A percentile compares a stretch with the other conserved stretches of the same genome.
Evolutionary conservation across 2,329 filamentous ascomycete species (phyloP).

Genomic region (Diaporthe citri): DNA sequence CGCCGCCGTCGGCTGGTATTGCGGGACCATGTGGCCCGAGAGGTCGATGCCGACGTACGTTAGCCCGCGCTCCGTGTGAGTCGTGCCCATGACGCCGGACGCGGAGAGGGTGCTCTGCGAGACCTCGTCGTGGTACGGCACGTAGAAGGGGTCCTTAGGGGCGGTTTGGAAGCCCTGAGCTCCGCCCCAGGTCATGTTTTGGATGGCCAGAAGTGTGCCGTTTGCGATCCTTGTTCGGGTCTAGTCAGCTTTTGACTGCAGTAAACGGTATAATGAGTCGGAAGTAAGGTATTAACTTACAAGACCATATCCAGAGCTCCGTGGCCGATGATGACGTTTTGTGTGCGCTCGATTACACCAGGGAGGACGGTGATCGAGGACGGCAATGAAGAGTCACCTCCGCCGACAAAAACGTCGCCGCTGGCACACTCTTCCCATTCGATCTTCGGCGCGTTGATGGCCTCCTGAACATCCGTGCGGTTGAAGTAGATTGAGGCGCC

Average conservation of each 20-base stretch:
- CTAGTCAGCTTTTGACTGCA: neutral
- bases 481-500: slow-evolving; percentile 78
- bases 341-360: slow-evolving; percentile 76
- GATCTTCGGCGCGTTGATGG: slow-evolving; percentile 47
- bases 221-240: slow-evolving; percentile 58
- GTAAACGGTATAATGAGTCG: neutral
- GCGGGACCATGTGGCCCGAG: slow-evolving; percentile 76
- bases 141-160: slow-evolving; percentile 72
- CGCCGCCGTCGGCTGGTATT: slow-evolving; percentile 76
- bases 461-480: slow-evolving; percentile 74
- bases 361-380: slow-evolving; percentile 59
- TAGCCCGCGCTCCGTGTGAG: slow-evolving; percentile 80
- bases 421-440: slow-evolving; percentile 70
- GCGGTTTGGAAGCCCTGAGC: slow-evolving; percentile 73
- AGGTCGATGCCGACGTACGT: slow-evolving; percentile 76
- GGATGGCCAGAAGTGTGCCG: slow-evolving; percentile 76
- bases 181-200: slow-evolving; percentile 83
- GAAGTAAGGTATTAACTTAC: neutral
- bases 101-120: slow-evolving; percentile 62
- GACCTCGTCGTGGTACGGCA: slow-evolving; percentile 70
- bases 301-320: slow-evolving; percentile 76
- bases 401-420: slow-evolving; percentile 53
- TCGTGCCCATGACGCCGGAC: slow-evolving; percentile 76
- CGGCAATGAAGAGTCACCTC: slow-evolving; percentile 43
- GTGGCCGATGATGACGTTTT: slow-evolving; percentile 78